phyloP scores from a whole-genome alignment of 495 filamentous ascomycete genomes.

The Parathielavia appendiculata region DNA sequence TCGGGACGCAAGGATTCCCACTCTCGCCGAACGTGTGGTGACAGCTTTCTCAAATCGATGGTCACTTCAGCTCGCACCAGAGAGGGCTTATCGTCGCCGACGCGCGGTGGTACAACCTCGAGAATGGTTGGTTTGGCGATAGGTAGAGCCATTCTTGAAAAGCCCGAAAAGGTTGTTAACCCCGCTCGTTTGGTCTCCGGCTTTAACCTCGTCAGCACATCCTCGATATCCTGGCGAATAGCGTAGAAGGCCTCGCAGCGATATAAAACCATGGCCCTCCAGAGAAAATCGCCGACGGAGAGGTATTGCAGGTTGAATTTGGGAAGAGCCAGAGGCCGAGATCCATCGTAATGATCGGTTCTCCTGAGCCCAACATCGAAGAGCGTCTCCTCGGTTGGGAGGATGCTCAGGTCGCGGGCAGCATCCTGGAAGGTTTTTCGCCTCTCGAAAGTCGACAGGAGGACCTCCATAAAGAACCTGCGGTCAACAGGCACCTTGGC shows the following conservation, averaged over 20 bases:
- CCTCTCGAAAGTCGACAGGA: constrained; percentile 73
- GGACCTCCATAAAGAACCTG: constrained; percentile 65
- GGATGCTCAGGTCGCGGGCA: constrained; percentile 60
- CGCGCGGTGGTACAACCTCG: constrained; percentile 75
- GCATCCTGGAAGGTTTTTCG: constrained; percentile 79
- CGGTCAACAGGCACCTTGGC: constrained; percentile 58
- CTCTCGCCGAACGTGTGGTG: constrained; percentile 69
- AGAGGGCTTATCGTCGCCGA: constrained; percentile 81
- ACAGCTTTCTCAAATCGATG: constrained; percentile 76
- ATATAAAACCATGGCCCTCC: constrained; percentile 84
- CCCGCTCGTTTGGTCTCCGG: constrained; percentile 60
- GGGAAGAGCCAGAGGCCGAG: constrained; percentile 81
- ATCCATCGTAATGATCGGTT: constrained; percentile 86
- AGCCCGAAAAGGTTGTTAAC: constrained; percentile 70
- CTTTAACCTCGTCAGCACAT: constrained; percentile 69
- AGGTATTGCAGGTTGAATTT: constrained; percentile 96
- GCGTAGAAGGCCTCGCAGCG: constrained; percentile 91
- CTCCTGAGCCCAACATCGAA: constrained; percentile 80
- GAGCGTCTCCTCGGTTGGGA: constrained; percentile 80
- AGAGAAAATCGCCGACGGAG: constrained; percentile 90
- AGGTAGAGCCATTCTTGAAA: constrained; percentile 85
- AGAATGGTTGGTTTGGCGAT: constrained; percentile 84
- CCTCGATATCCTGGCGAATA: constrained; percentile 85
- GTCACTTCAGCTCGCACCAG: constrained; percentile 80
- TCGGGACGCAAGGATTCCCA: constrained; percentile 88